Percentiles rank a stretch among this genome's conserved stretches.
phyloP scores from a whole-genome alignment of 345 rosid species.

The Toxicodendron radicans region DNA sequence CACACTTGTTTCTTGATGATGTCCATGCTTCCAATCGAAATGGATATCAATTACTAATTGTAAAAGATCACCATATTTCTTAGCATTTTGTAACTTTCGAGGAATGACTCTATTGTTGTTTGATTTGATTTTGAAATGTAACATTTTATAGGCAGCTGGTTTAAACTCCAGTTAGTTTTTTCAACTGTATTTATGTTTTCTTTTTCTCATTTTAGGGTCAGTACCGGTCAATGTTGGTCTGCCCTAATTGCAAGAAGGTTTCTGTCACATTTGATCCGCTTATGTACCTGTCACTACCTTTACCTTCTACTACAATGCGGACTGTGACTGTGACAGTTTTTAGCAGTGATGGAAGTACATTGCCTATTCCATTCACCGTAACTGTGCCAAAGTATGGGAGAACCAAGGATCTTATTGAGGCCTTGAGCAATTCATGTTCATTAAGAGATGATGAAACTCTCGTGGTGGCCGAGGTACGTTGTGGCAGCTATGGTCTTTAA shows the following conservation, averaged over 20 bases:
- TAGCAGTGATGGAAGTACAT: constrained; percentile 43
- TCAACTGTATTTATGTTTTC: neutral
- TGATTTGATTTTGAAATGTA: neutral
- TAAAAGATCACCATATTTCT: neutral
- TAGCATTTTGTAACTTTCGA: neutral
- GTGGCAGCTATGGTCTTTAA: constrained; percentile 12
- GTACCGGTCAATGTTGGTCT: constrained; percentile 63
- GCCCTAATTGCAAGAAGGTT: constrained; percentile 67
- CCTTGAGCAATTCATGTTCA: constrained; percentile 50
- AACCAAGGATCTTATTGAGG: constrained; percentile 51
- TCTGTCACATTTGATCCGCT: constrained; percentile 80
- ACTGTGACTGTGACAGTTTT: constrained; percentile 62
- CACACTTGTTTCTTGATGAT: neutral
- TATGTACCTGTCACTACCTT: constrained; percentile 67
- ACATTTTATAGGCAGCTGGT: neutral
- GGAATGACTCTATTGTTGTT: constrained; percentile 2
- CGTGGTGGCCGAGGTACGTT: constrained; percentile 64
- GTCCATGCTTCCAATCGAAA: constrained; percentile 9
- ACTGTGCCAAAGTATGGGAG: constrained; percentile 59
- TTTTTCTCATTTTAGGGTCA: constrained; percentile 54
- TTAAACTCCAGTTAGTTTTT: neutral
- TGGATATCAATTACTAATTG: neutral
- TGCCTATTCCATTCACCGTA: constrained; percentile 44
- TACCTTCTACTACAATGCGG: constrained; percentile 63
- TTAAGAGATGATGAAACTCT: constrained; percentile 54